phyloP scores from a whole-genome alignment of 495 filamentous ascomycete species.

The Staphylotrichum longicolle region DNA sequence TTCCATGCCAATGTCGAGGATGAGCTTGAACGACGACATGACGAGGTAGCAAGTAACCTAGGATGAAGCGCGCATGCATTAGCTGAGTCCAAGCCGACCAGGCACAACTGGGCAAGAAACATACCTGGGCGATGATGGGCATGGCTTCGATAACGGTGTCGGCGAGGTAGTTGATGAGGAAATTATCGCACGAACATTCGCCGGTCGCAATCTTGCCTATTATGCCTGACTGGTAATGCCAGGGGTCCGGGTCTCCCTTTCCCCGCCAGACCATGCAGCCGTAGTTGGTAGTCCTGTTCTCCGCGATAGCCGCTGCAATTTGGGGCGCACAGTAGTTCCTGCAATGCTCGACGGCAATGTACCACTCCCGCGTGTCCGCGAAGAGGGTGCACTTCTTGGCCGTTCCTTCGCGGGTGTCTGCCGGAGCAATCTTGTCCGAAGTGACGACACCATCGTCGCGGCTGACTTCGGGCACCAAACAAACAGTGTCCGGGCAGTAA shows the following conservation, averaged over 20 bases:
- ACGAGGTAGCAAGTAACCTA: conserved; percentile 22
- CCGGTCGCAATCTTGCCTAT: too few species aligned
- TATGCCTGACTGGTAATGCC: too few species aligned
- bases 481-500: conserved; percentile 8
- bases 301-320: conserved; percentile 3
- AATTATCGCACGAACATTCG: conserved; percentile 19
- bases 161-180: conserved; percentile 18
- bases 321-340: too few species aligned
- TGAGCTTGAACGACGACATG: conserved; percentile 20
- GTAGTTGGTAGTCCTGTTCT: conserved; percentile 23
- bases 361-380: background rate
- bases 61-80: background rate
- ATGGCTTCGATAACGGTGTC: conserved; percentile 21
- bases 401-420: background rate
- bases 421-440: background rate
- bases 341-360: conserved; percentile 3
- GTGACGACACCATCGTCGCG: background rate
- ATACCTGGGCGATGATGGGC: conserved; percentile 21
- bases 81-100: too few species aligned
- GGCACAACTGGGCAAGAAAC: background rate
- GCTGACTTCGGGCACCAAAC: background rate
- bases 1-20: conserved; percentile 17
- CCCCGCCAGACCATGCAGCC: conserved; percentile 11
- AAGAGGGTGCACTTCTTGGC: conserved; percentile 7
- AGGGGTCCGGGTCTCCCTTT: too few species aligned